A percentile compares a stretch with the other conserved stretches of the same genome.
phyloP scores from a whole-genome alignment of 495 filamentous ascomycete species.

The Filosporella fistucella region DNA sequence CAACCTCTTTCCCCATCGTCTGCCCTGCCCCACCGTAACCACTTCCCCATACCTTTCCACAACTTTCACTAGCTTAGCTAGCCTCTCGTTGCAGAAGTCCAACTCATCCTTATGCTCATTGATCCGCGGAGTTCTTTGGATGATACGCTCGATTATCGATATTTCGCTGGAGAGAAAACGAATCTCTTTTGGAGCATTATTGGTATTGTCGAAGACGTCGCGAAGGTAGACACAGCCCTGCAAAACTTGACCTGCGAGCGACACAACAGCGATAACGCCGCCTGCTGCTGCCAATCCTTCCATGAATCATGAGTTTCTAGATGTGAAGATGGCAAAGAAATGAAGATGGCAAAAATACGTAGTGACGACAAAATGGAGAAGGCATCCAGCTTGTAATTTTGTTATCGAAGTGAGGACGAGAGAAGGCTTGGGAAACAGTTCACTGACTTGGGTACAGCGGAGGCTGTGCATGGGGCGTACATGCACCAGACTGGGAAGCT shows the following conservation, averaged over 20 bases:
- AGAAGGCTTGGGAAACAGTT: too few species aligned
- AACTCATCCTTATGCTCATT: background rate
- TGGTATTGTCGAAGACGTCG: constrained; percentile 6
- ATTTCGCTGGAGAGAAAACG: background rate
- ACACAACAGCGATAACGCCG: constrained; percentile 6
- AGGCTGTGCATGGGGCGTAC: too few species aligned
- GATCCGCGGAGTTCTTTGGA: background rate
- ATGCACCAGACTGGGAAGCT: too few species aligned
- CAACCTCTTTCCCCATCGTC: constrained; percentile 8
- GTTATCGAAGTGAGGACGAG: too few species aligned
- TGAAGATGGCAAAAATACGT: too few species aligned
- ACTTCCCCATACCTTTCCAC: constrained; percentile 3
- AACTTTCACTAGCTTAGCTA: background rate
- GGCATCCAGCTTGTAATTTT: too few species aligned
- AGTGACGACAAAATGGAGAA: too few species aligned
- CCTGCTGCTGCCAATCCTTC: constrained; percentile 6
- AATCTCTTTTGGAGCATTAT: constrained; percentile 1
- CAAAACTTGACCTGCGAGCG: constrained; percentile 4
- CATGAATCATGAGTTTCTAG: too few species aligned
- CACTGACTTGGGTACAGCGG: too few species aligned
- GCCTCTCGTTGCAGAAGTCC: constrained; percentile 4
- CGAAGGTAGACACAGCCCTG: constrained; percentile 8
- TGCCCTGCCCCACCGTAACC: background rate
- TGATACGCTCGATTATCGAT: background rate
- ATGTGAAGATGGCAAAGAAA: too few species aligned